Evolutionary conservation across 257 asterid genomes (phyloP).

Genomic region (Cynanchum wilfordii): DNA sequence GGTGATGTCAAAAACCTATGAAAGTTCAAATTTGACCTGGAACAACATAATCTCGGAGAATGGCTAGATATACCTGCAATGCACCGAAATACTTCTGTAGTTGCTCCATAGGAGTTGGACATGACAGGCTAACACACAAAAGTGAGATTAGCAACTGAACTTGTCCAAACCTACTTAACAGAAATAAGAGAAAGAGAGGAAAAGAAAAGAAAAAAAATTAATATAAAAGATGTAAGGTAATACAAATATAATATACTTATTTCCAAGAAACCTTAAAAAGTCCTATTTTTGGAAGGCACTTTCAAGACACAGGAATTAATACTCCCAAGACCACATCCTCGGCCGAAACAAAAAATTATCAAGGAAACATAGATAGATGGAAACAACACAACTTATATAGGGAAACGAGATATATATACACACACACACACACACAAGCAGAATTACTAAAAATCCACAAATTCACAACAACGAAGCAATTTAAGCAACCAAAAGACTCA

Average conservation of each 20-base stretch:
- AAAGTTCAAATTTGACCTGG: constrained; percentile 15
- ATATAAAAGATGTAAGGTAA: background rate
- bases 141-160: background rate
- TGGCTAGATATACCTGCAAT: constrained; percentile 8
- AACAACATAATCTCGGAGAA: constrained; percentile 6
- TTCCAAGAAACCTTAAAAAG: too few relatives aligned
- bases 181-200: background rate
- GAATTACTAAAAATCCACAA: too few relatives aligned
- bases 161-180: background rate
- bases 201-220: background rate
- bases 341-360: too few relatives aligned
- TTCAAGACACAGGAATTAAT: too few relatives aligned
- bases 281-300: too few relatives aligned
- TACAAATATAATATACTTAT: background rate
- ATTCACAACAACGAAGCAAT: too few relatives aligned
- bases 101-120: constrained; percentile 25
- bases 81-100: constrained; percentile 18
- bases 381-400: too few relatives aligned
- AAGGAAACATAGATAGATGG: too few relatives aligned
- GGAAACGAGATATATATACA: too few relatives aligned
- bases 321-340: too few relatives aligned
- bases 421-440: too few relatives aligned
- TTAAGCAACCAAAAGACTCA: too few relatives aligned
- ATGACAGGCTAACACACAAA: constrained; percentile 15
- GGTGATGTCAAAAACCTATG: constrained; percentile 23